Base-by-base conservation (phyloP, 2,329 filamentous ascomycete species). In the Dothidotthia symphoricarpi region DNA sequence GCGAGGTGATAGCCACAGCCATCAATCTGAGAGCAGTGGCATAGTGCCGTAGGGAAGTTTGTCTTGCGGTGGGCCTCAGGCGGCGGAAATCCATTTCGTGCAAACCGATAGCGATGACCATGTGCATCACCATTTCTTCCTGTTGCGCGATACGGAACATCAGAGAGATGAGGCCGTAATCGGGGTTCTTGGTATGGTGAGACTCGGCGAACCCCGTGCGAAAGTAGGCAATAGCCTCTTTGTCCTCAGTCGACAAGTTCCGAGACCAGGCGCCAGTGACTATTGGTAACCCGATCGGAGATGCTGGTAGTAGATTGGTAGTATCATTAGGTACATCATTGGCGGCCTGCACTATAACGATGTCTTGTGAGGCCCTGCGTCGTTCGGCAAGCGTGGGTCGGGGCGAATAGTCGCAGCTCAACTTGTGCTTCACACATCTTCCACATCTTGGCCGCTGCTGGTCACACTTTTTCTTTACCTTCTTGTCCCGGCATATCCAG, bases 111-210 rank as follows among this genome's bases (percentile, higher is more conserved):
- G 64, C 61, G 6, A 68, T 42, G 3, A 67, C 45, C 47, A 66
- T 64, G 33, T 64, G 63, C 66, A 69, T 68, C 14, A 66, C 59
- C 45, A 67, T 61, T 2, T 61, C 49, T 12, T 66, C 58, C 8
- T 51, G 43, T 31, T 57, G 45, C 2, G 64, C 65, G 13, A 66
- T 47, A 13, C 47, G 42, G 36, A 68, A 67, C 41, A 69, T 63
- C 41, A 68, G 59, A 16, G 63, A 62, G 29, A 61, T 63, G 2
- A 67, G 39, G 1, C 59, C 64, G 17, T 56, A 67, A n/a, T 64
- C 55, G 1, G 63, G 61, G 22, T 66, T 66, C 33, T 67, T 68
- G 22, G 64, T 67, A 36, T 68, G 64, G 17, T 68, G 53, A 13
- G 57, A 39, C 29, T 51, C 55, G n/a, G 63, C 60, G 36, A 67